A percentile compares a stretch with the other conserved stretches of the same genome.
Evolutionary conservation across 768 basidiomycete genomes (phyloP).

Genomic region (Xerocomellus amylosporus): DNA sequence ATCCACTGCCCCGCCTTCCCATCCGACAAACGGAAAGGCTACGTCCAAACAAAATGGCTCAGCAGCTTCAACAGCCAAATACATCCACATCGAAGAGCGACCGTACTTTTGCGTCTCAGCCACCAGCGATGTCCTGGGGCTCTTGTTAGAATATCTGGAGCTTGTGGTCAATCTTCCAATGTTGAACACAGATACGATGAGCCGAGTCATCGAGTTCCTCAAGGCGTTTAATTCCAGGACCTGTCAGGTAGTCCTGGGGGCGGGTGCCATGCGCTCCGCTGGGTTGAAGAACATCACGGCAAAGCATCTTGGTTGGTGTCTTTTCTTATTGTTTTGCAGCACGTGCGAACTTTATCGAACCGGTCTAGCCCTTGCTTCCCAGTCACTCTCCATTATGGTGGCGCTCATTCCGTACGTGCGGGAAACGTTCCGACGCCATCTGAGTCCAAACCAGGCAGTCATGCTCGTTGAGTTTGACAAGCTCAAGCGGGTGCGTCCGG

Average conservation of each 20-base stretch:
- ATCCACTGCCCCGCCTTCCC: neutral
- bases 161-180: conserved; percentile 85
- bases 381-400: conserved; percentile 91
- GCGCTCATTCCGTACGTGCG: conserved; percentile 94
- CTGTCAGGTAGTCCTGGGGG: conserved; percentile 96
- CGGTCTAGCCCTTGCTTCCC: conserved; percentile 82
- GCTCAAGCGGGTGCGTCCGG: conserved; percentile 78
- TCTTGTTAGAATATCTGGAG: conserved; percentile 83
- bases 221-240: conserved; percentile 98
- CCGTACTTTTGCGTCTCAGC: conserved; percentile 85
- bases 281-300: conserved; percentile 98
- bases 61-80: conserved; percentile 44
- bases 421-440: conserved; percentile 90
- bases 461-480: conserved; percentile 99
- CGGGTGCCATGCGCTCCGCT: conserved; percentile 98
- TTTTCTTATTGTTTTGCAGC: conserved; percentile 17
- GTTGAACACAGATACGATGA: conserved; percentile 94
- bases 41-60: conserved; percentile 22
- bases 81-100: conserved; percentile 76
- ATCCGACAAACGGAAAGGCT: conserved; percentile 8
- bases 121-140: conserved; percentile 67
- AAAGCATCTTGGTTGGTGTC: conserved; percentile 80
- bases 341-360: conserved; percentile 18
- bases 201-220: conserved; percentile 88
- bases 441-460: conserved; percentile 92